Percentiles rank a stretch among this genome's conserved stretches.
Evolutionary conservation across 176 grass and related monocot genomes (phyloP).

Genomic region (Aegilops bicornis): DNA sequence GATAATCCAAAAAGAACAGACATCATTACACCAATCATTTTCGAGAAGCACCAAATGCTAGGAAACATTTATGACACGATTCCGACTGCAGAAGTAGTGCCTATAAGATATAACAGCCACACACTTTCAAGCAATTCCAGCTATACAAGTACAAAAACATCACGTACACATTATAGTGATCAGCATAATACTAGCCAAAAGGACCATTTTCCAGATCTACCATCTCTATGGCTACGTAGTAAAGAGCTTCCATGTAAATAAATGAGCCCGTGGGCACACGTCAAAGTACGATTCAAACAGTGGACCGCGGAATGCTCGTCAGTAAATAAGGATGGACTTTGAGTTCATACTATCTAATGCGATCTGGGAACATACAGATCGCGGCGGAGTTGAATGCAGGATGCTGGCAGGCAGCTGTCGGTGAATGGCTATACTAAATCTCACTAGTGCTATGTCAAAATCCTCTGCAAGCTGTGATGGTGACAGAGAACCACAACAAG

Average conservation of each 20-base stretch:
- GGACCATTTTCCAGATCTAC: slow-evolving; percentile 37
- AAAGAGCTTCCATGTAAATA: background rate
- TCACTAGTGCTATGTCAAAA: background rate
- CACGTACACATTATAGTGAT: slow-evolving; percentile 21
- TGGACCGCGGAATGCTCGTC: background rate
- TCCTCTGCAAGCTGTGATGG: background rate
- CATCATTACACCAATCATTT: background rate
- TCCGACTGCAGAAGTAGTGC: slow-evolving; percentile 1
- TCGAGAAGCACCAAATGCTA: slow-evolving; percentile 18
- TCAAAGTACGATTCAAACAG: slow-evolving; percentile 38
- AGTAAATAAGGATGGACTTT: slow-evolving; percentile 26
- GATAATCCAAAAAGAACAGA: background rate
- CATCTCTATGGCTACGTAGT: background rate
- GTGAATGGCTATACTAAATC: slow-evolving; percentile 26
- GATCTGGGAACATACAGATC: background rate
- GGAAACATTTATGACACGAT: slow-evolving; percentile 13
- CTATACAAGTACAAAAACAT: slow-evolving; percentile 18
- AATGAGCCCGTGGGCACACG: background rate
- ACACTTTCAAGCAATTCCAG: slow-evolving; percentile 31
- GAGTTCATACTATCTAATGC: slow-evolving; percentile 7
- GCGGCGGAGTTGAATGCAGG: slow-evolving; percentile 29
- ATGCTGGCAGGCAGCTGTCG: slow-evolving; percentile 30
- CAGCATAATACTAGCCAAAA: slow-evolving; percentile 13
- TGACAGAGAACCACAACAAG: slow-evolving; percentile 8
- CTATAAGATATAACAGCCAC: background rate